Conservation (phyloP, 768 basidiomycete species). For the Lentinus tigrinus region DNA sequence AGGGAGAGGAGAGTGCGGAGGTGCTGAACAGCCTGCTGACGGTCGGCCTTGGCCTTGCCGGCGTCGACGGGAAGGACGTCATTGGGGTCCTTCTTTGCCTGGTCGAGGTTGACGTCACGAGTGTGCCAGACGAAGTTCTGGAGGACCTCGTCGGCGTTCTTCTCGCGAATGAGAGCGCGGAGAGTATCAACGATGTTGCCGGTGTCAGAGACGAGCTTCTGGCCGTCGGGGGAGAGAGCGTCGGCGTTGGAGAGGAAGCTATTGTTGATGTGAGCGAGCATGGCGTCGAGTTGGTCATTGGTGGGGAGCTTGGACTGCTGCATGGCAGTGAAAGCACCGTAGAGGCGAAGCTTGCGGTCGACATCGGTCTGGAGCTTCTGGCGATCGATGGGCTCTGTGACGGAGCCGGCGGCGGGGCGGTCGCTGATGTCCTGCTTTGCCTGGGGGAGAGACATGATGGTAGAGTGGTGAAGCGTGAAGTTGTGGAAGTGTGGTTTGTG, state of each 20-base stretch:
- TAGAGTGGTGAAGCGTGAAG: slow-evolving; percentile 27
- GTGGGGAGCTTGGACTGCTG: slow-evolving; percentile 78
- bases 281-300: slow-evolving; percentile 75
- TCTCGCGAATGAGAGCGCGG: slow-evolving; percentile 66
- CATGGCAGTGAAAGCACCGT: slow-evolving; percentile 79
- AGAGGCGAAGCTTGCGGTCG: slow-evolving; percentile 80
- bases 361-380: slow-evolving; percentile 66
- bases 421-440: slow-evolving; percentile 60
- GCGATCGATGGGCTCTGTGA: slow-evolving; percentile 66
- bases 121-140: slow-evolving; percentile 91
- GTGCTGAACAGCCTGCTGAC: slow-evolving; percentile 66
- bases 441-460: slow-evolving; percentile 76
- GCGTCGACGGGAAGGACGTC: slow-evolving; percentile 46
- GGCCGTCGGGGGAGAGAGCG: slow-evolving; percentile 75
- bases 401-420: slow-evolving; percentile 55
- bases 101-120: slow-evolving; percentile 46
- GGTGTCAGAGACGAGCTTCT: slow-evolving; percentile 69
- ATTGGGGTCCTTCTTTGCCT: slow-evolving; percentile 41
- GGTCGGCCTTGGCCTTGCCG: slow-evolving; percentile 33
- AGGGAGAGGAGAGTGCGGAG: slow-evolving; percentile 88
- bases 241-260: slow-evolving; percentile 54
- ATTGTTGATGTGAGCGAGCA: slow-evolving; percentile 58
- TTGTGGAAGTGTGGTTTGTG: not conserved
- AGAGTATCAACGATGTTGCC: slow-evolving; percentile 77
- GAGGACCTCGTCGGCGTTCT: slow-evolving; percentile 91